These are phyloP conservation scores for Neurospora sublineolata DNA, from an alignment of 495 filamentous ascomycete species.

Conservation along the genomic window DNA sequence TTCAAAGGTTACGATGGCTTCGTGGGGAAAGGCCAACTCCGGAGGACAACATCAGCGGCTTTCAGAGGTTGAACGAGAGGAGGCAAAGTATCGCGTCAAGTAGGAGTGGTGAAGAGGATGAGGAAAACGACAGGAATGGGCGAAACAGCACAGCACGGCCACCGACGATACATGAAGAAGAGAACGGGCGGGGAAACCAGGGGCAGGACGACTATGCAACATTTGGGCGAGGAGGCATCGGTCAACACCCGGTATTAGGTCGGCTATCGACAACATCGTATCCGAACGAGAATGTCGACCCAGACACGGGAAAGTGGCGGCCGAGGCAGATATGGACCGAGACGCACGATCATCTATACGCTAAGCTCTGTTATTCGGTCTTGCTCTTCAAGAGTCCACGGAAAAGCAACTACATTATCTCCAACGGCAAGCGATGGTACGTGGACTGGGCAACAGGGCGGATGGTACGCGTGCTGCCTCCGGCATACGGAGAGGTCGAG, in stretches of 20 bases:
- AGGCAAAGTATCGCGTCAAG: conserved; percentile 1
- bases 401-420: conserved; percentile 35
- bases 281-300: conserved; percentile 24
- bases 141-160: background rate
- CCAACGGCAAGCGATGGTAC: conserved; percentile 34
- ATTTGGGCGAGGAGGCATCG: background rate
- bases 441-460: conserved; percentile 37
- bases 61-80: conserved; percentile 13
- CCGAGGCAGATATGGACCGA: conserved; percentile 34
- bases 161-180: conserved; percentile 4
- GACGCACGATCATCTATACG: conserved; percentile 42
- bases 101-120: background rate
- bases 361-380: conserved; percentile 41
- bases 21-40: conserved; percentile 18
- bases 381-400: conserved; percentile 33
- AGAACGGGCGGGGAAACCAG: conserved; percentile 3
- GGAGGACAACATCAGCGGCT: conserved; percentile 15
- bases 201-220: conserved; percentile 1
- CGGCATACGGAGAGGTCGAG: conserved; percentile 28
- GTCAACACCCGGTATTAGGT: conserved; percentile 17
- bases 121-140: conserved; percentile 6
- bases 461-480: conserved; percentile 30
- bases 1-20: conserved; percentile 29
- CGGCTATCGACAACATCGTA: conserved; percentile 22
- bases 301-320: conserved; percentile 37